These are phyloP conservation scores for Colletotrichum sp. DNA, from an alignment of 2,329 filamentous ascomycete genomes.

Conservation along the genomic window DNA sequence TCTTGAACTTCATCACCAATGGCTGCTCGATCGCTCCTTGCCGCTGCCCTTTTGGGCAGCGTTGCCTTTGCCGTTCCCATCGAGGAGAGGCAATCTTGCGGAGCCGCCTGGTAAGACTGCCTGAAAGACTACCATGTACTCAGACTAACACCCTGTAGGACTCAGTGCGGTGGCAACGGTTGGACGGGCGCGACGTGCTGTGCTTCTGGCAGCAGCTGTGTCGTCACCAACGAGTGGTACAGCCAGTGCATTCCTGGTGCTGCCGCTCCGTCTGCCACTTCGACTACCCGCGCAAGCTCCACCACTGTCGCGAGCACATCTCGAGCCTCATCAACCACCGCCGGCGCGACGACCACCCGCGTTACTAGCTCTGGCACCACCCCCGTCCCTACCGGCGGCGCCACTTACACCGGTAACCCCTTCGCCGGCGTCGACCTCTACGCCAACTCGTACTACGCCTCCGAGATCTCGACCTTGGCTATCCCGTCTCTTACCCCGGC, in stretches of 20 bases:
- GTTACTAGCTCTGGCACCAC: conserved; percentile 25
- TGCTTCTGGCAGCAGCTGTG: conserved; percentile 41
- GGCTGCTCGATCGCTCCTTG: conserved; percentile 16
- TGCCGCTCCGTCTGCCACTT: conserved; percentile 23
- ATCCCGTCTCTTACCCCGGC: conserved; percentile 66
- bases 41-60: conserved; percentile 18
- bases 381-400: conserved; percentile 37
- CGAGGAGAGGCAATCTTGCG: conserved; percentile 46
- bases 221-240: conserved; percentile 40
- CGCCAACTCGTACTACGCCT: conserved; percentile 62
- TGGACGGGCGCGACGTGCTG: conserved; percentile 52
- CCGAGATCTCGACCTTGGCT: conserved; percentile 59
- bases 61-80: conserved; percentile 45
- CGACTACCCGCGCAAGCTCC: conserved; percentile 23
- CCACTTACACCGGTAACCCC: conserved; percentile 58
- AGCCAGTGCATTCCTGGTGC: conserved; percentile 38
- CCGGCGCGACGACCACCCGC: conserved; percentile 24
- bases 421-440: conserved; percentile 55
- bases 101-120: conserved; percentile 33
- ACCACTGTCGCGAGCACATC: conserved; percentile 30
- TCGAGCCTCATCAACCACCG: conserved; percentile 41
- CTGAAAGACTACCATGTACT: neutral
- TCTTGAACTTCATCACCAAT: conserved; percentile 3
- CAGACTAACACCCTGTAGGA: conserved; percentile 22
- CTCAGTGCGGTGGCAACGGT: conserved; percentile 51